These are phyloP conservation scores for Saccharomycopsis javanensis DNA, from an alignment of 805 yeast species.

Conservation along the genomic window DNA sequence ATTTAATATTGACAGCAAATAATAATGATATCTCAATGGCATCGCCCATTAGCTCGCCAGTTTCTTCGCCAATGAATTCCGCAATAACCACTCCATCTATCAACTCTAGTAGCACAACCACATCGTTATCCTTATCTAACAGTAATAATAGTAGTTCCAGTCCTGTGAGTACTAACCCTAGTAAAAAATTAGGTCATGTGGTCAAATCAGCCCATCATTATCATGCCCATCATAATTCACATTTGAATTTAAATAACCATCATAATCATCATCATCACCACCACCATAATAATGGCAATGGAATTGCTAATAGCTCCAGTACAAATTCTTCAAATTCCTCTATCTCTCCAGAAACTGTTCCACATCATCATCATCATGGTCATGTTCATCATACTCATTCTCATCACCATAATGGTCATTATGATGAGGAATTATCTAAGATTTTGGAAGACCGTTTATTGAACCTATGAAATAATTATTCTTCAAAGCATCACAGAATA, in stretches of 20 bases:
- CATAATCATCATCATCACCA: background rate
- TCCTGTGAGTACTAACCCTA: background rate
- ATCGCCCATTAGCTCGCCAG: background rate
- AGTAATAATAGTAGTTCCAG: background rate
- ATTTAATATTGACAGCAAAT: background rate
- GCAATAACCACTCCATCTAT: background rate
- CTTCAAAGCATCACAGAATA: too few relatives aligned
- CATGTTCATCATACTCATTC: background rate
- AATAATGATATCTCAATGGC: background rate
- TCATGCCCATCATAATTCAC: conserved; percentile 5
- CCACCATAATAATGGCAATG: background rate
- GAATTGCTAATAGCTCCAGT: background rate
- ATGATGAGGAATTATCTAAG: background rate
- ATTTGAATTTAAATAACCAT: background rate
- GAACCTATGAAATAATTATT: background rate
- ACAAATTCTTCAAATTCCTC: background rate
- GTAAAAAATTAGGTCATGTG: conserved; percentile 13
- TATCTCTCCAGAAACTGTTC: background rate
- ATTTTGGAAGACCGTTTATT: background rate
- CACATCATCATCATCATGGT: background rate
- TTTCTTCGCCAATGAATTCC: background rate
- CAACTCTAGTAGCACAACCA: background rate
- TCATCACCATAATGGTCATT: background rate
- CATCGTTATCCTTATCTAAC: background rate
- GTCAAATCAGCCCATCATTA: conserved; percentile 7